Base-by-base conservation (phyloP, 108 stramenopile species). In the Cyclotella atomus region DNA sequence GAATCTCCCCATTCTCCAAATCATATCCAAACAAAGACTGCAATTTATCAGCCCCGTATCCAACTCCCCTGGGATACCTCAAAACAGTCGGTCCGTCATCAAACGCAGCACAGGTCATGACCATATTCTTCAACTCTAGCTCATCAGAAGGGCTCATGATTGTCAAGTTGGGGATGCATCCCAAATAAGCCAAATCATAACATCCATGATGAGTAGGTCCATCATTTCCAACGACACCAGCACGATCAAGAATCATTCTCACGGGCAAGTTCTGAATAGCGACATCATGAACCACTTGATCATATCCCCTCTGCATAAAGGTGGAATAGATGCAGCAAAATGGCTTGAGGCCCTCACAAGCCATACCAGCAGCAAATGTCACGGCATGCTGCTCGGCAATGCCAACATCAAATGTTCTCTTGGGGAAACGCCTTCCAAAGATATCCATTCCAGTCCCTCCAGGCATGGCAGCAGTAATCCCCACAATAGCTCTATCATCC, bases 361-460 rank as follows among this genome's bases (percentile, higher is more conserved):
- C 98, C 96, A 98, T 97, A 61, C 96, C 98, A 0, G 98, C 97
- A 21, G 92, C 98, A 77, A 98, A 95, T 33, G 96, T 97, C 28
- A 98, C 98, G 15, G 98, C 98, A 78, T 98, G 98, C 76, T 98
- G 98, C 78, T 98, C 98, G 5, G 98, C 98, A 75, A 98, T 98
- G 52, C 98, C 98, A 23, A 98, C 98, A 81, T 98, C 98, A 79
- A 89, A 98, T 16, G 97, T 98, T 16, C 97, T 85, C 83, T 97
- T 97, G 71, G 98, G 98, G 66, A 97, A 97, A 17, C 97, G 85
- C 23, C 96, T 82, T 12, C 98, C 98, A 54, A 98, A 98, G 69
- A 97, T 96, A 73, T 98, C 98, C 96, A 98, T 97, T 45, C 98
- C 98, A 0, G 98, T 98, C 17, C 98, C 98, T 27, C 97, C 98